Conservation (phyloP, 768 basidiomycete genomes). For the Brasilioporus rufonigricans region DNA sequence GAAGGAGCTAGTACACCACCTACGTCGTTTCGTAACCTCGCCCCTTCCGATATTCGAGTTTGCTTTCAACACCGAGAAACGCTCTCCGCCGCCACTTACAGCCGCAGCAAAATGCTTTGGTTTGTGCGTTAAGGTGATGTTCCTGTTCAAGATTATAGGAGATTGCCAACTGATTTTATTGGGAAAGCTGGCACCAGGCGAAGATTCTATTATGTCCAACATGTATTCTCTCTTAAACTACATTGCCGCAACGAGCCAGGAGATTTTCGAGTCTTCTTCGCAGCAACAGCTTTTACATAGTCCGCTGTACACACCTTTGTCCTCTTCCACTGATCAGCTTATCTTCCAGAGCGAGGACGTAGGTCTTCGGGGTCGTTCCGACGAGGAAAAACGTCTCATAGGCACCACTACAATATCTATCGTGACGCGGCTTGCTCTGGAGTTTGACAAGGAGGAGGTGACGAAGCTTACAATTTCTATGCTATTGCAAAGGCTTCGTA, state of each 20-base stretch:
- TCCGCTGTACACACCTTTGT: constrained; percentile 35
- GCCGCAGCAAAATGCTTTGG: constrained; percentile 91
- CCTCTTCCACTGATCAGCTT: constrained; percentile 42
- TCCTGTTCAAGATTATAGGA: neutral
- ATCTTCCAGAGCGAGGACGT: constrained; percentile 59
- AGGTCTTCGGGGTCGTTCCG: constrained; percentile 65
- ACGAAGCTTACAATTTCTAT: constrained; percentile 88
- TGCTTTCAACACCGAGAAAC: constrained; percentile 70
- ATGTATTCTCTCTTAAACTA: constrained; percentile 96
- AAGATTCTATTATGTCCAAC: constrained; percentile 89
- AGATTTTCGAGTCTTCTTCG: constrained; percentile 54
- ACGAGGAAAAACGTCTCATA: constrained; percentile 81
- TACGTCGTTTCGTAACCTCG: constrained; percentile 85
- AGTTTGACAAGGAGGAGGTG: constrained; percentile 85
- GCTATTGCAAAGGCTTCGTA: constrained; percentile 83
- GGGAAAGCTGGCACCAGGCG: constrained; percentile 72
- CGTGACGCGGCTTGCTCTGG: constrained; percentile 82
- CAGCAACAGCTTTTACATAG: constrained; percentile 42
- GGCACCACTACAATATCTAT: constrained; percentile 91
- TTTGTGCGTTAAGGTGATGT: constrained; percentile 74
- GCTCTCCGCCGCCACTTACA: constrained; percentile 72
- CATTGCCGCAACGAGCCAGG: constrained; percentile 81
- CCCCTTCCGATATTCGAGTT: constrained; percentile 88
- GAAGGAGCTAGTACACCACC: constrained; percentile 65
- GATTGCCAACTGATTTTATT: constrained; percentile 4